Evolutionary conservation across 306 rosid genomes (phyloP).

Genomic region (Quercus variabilis): DNA sequence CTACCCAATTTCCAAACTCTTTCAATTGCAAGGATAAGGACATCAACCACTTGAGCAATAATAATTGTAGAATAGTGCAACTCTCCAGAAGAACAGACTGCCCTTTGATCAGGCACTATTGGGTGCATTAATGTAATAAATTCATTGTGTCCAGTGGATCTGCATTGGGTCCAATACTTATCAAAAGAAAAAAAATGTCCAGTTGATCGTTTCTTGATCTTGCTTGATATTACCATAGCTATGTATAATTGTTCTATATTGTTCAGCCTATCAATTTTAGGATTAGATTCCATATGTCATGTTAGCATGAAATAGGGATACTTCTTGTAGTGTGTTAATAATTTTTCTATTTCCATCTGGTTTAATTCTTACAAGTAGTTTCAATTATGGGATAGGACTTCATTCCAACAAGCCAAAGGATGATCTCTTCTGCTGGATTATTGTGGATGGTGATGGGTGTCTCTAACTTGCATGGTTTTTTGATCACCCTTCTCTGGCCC

Average conservation of each 20-base stretch:
- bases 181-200: too few species aligned
- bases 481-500: constrained; percentile 47
- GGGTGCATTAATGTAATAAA: not conserved
- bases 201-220: not conserved
- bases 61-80: not conserved
- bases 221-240: constrained; percentile 11
- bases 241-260: constrained; percentile 6
- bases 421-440: constrained; percentile 34
- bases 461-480: constrained; percentile 54
- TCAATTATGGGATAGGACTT: constrained; percentile 53
- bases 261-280: not conserved
- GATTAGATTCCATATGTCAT: constrained; percentile 3
- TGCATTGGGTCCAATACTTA: too few species aligned
- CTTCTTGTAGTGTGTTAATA: not conserved
- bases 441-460: constrained; percentile 90
- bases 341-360: not conserved
- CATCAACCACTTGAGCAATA: constrained; percentile 8
- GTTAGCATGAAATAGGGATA: not conserved
- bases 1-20: constrained; percentile 51
- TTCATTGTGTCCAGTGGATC: not conserved
- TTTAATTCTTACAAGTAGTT: constrained; percentile 55
- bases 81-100: not conserved
- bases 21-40: constrained; percentile 59
- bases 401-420: constrained; percentile 71
- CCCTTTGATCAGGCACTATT: not conserved